These are phyloP conservation scores for Yamadazyma spencermartinsiae DNA, from an alignment of 1,139 yeast genomes.

Conservation along the genomic window DNA sequence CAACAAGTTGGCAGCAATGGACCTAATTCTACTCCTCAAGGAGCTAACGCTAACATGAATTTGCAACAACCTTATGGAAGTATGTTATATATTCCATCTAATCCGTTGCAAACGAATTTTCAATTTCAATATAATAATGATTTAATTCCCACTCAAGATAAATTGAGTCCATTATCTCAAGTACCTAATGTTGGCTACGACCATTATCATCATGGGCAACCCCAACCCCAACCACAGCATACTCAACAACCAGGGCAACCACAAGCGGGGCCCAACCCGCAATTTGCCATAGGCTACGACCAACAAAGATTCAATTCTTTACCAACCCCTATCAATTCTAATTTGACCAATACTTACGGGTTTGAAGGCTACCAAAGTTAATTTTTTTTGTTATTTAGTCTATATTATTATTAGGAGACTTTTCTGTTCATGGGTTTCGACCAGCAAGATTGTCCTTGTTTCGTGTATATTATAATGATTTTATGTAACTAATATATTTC, in stretches of 20 bases:
- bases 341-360: constrained; percentile 14
- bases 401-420: constrained; percentile 9
- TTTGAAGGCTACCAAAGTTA: constrained; percentile 18
- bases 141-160: constrained; percentile 21
- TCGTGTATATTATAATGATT: constrained; percentile 3
- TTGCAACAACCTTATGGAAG: constrained; percentile 15
- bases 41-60: constrained; percentile 17
- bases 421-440: too few relatives aligned
- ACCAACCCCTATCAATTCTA: constrained; percentile 26
- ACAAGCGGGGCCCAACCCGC: constrained; percentile 13
- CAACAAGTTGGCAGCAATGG: constrained; percentile 5
- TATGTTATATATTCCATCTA: constrained; percentile 14
- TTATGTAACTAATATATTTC: constrained; percentile 1
- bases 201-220: constrained; percentile 11
- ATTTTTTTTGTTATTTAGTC: constrained; percentile 6
- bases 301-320: constrained; percentile 31
- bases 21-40: constrained; percentile 11
- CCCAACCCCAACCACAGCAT: constrained; percentile 9
- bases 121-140: constrained; percentile 26
- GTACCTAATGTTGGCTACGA: constrained; percentile 19
- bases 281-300: constrained; percentile 21
- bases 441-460: too few relatives aligned
- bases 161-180: constrained; percentile 28
- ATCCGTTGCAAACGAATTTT: constrained; percentile 18
- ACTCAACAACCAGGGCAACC: constrained; percentile 8